Evolutionary conservation across 1,139 yeast species (phyloP), one percentile per base, ranked within the genome.

Genomic region (Candida freyschussii): DNA sequence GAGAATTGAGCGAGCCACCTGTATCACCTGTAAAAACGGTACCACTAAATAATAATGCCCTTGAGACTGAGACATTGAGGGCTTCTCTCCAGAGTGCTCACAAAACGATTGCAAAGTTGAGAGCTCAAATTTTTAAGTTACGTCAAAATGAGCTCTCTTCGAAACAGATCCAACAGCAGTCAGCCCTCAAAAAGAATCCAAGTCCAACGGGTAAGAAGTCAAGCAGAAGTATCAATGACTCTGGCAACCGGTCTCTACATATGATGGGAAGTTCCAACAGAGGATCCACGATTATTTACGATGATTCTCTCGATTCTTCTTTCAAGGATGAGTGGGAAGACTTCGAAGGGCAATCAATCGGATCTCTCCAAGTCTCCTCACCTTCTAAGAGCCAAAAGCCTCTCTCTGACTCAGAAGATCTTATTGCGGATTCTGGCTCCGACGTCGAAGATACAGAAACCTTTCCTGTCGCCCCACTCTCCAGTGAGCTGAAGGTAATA

Each of bases 51-150:
- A 67, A 72, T 42, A 61, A 71, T 2, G 74, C 69, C 12, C 60
- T 81, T 29, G 89, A 83, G 52, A 62, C 73, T 6, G 89, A 84
- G 49, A 78, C 89, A 0, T 62, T 82, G 45, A 67, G 72, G 44
- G 72, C 84, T 0, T 78, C 84, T 11, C 63, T 85, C 45, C 67
- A 67, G 17, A 84, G 74, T 55, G 82, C 91, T 5, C 78, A 79
- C 48, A 67, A 71, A 40, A 70, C 75, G 0, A 75, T 78, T 35
- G 60, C 72, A 10, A 74, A 70, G 46, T 63, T 78, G 41, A 68
- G 79, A 53, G 57, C 68, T 11, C 67, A 67, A 5, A 56, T 75
- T 12, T 51, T 71, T 41, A 75, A 70, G 50, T 45, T 60, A 17
- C 69, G 66, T 47, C 45, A 50, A 5, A 46, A 46, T 27, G 54